Percentiles rank a stretch among this genome's conserved stretches.
Conservation (phyloP, 2,329 filamentous ascomycete genomes). For the Reticulascus tulasneorum region DNA sequence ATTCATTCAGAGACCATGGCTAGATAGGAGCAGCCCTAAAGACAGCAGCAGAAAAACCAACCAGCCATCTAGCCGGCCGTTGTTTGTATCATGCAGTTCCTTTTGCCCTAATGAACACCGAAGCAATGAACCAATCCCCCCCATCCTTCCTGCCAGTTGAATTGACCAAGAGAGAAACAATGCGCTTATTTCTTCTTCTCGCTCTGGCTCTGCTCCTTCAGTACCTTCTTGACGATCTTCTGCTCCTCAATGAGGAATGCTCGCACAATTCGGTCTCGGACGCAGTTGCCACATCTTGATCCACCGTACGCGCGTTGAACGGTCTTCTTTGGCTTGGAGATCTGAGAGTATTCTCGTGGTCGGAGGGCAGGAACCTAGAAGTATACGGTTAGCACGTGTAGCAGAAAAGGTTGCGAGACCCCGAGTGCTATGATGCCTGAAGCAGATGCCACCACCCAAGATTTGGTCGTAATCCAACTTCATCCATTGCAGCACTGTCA, state of each 20-base stretch:
- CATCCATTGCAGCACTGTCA: no score
- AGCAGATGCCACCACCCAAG: neutral
- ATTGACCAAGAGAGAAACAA: conserved; percentile 15
- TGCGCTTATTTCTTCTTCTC: conserved; percentile 64
- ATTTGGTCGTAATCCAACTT: neutral
- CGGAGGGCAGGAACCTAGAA: conserved; percentile 87
- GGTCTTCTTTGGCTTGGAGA: conserved; percentile 99
- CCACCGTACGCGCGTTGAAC: conserved; percentile 98
- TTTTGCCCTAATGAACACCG: conserved; percentile 49
- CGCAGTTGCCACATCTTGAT: conserved; percentile 97
- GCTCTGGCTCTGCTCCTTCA: conserved; percentile 90
- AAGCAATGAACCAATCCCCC: conserved; percentile 45
- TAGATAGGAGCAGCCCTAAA: conserved; percentile 29
- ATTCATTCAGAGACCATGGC: conserved; percentile 17
- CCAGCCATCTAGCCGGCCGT: conserved; percentile 31
- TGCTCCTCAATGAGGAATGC: conserved; percentile 99
- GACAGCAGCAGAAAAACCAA: conserved; percentile 35
- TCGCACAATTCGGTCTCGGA: conserved; percentile 95
- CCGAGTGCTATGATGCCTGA: neutral
- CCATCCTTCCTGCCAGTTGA: conserved; percentile 19
- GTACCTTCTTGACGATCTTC: conserved; percentile 99
- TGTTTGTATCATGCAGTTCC: conserved; percentile 46
- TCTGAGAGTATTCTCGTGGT: conserved; percentile 93
- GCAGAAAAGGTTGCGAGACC: neutral
- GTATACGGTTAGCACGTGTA: conserved; percentile 2